phyloP scores from a whole-genome alignment of 108 stramenopile species.

The Ochromonas danica region DNA sequence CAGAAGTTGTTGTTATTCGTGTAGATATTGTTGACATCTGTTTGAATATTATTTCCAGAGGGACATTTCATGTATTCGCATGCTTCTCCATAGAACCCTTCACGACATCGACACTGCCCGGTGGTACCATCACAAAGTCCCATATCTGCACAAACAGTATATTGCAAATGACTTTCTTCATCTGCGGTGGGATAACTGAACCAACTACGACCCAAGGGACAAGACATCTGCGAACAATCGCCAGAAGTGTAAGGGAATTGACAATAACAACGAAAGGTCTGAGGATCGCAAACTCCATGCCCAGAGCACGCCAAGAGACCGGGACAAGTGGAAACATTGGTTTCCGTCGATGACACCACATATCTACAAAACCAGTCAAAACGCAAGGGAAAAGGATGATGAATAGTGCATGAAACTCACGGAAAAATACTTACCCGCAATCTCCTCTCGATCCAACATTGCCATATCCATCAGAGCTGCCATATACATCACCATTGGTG shows the following conservation, averaged over 20 bases:
- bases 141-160: conserved; percentile 55
- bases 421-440: conserved; percentile 43
- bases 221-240: conserved; percentile 35
- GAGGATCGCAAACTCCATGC: conserved; percentile 52
- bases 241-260: conserved; percentile 46
- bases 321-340: conserved; percentile 45
- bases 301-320: conserved; percentile 51
- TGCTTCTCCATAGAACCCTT: conserved; percentile 49
- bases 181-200: conserved; percentile 53
- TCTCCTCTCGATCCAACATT: conserved; percentile 55
- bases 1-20: too few relatives aligned
- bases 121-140: conserved; percentile 56
- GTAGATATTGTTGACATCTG: conserved; percentile 21
- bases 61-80: conserved; percentile 58
- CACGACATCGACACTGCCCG: conserved; percentile 55
- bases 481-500: conserved; percentile 54
- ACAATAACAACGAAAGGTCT: conserved; percentile 45
- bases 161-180: conserved; percentile 48
- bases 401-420: neutral
- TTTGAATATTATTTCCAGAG: conserved; percentile 21
- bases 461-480: conserved; percentile 50
- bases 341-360: conserved; percentile 38
- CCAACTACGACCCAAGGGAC: conserved; percentile 49
- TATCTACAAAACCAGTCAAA: conserved; percentile 18
- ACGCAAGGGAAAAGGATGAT: neutral